A percentile compares a stretch with the other conserved stretches of the same genome.
phyloP scores from a whole-genome alignment of 176 grass and related monocot species.

The Oryza coarctata region DNA sequence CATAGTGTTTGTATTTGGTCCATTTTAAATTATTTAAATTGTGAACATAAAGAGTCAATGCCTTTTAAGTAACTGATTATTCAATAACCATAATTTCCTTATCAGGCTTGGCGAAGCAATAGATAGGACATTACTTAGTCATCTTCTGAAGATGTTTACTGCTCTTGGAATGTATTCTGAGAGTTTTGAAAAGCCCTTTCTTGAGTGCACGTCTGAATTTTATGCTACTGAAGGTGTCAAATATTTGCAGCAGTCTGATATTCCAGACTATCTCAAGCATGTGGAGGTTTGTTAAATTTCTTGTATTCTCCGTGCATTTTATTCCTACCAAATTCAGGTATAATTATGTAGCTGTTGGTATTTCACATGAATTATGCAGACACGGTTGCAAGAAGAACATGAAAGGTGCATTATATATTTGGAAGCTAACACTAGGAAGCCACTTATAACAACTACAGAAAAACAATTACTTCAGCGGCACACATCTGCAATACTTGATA shows the following conservation, averaged over 20 bases:
- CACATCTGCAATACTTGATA: constrained; percentile 95
- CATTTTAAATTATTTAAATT: constrained; percentile 18
- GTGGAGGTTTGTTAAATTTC: constrained; percentile 58
- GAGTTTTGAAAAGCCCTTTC: constrained; percentile 86
- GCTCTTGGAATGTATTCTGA: constrained; percentile 93
- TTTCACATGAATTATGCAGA: constrained; percentile 53
- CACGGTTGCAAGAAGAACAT: constrained; percentile 96
- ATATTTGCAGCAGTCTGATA: constrained; percentile 95
- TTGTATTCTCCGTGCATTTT: constrained; percentile 29
- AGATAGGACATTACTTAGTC: constrained; percentile 90
- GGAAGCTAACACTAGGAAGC: constrained; percentile 87
- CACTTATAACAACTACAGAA: constrained; percentile 82
- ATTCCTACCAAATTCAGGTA: constrained; percentile 11
- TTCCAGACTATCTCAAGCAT: constrained; percentile 96
- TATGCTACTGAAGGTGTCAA: constrained; percentile 95
- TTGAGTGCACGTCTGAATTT: constrained; percentile 92
- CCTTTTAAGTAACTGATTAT: constrained; percentile 4
- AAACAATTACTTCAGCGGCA: constrained; percentile 86
- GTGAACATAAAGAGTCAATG: constrained; percentile 13
- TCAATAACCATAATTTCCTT: constrained; percentile 26
- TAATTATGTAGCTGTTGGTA: constrained; percentile 32
- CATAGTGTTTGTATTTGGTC: background rate
- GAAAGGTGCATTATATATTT: constrained; percentile 97
- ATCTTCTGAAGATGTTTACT: constrained; percentile 98
- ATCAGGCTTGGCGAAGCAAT: constrained; percentile 92